Base-by-base conservation (phyloP, 768 basidiomycete genomes). In the Trametopsis cervina region DNA sequence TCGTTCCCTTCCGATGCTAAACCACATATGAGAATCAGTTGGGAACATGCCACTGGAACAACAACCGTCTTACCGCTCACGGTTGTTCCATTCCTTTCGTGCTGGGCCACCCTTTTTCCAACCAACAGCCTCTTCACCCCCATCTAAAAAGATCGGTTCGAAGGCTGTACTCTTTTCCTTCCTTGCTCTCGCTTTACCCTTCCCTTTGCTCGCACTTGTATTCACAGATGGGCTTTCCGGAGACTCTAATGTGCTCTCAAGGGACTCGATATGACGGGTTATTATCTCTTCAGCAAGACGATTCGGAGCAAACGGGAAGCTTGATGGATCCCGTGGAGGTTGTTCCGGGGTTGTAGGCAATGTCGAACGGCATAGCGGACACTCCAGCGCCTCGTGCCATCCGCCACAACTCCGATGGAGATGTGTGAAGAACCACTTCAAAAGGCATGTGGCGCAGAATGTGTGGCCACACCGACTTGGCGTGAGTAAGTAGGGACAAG, bases 351-450 rank as follows among this genome's bases (percentile, higher is more conserved):
- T 67, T 43, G 70, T 38, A 26, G 51, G 70, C 49, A 84, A 65
- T 35, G 69, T 49, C 47, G 71, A 73, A 56, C 80, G 80, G 62
- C 83, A 85, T 49, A 83, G 71, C 27, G 83, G 83, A 61, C 81
- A 85, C 54, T 80, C 77, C 37, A 84, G 78, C 11, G 73, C 60
- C 56, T 81, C 77, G 52, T 83, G 83, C 83, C 83, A 86, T 25
- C 68, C 67, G 23, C 81, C 81, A 58, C 84, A 85, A 0, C 67
- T 69, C 40, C 66, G 68, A 63, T 85, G 82, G 23, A 84, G 64
- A 41, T 77, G 76, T 56, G 81, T 79, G 67, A 83, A 84, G 64
- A 78, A 78, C 78, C 81, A 82, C 57, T 77, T 77, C 24, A 85
- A 62, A 51, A 82, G 79, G 63, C 81, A 84, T 41, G 78, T 64